Base-by-base conservation (phyloP, 1,284 basidiomycete species). In the Cutaneotrichosporon spelunceum region DNA sequence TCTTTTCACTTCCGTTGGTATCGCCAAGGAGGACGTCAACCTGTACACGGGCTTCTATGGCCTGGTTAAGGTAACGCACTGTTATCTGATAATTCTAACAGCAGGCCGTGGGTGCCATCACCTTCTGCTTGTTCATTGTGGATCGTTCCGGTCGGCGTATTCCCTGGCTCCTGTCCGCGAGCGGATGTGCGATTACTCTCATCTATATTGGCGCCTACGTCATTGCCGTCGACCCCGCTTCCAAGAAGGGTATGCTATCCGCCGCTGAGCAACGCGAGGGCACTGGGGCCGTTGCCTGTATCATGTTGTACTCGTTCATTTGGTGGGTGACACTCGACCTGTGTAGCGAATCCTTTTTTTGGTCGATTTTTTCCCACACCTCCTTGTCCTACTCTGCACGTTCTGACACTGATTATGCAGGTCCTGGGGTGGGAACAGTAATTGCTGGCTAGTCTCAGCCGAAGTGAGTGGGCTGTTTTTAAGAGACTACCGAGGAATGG, bases 1-100 rank as follows among this genome's bases (percentile, higher is more conserved):
- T 7, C 68, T 81, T 13, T 64, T 64, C 34, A 48, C 36, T 8
- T 26, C 72, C 2, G 68, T 81, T 24, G 76, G 77, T 13, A 65
- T 78, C 26, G 7, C 47, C 4, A 24, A 19, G 5, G 71, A 68
- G 6, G 70, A 77, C 26, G 71, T 72, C 19, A 59, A 69, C 14
- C 71, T 79, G 23, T 73, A 74, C 57, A 78, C 78, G 8, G 79
- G 79, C 30, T 79, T 79, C 66, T 81, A 77, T 62, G 79, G 79
- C 19, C 64, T 79, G 1, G 73, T 79, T 66, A 80, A 80, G 67
- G 45, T 27, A 19, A 49, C 8, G 8, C n/a, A n/a, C 30, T 33
- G 47, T 16, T 11, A 4, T 49, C 24, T 16, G 47, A 49, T 11
- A 5, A 16, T 13, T 11, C 47, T 49, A 14, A 49, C 16, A 19